phyloP scores from a whole-genome alignment of 2,329 filamentous ascomycete genomes.

The Metarhizium anisopliae region DNA sequence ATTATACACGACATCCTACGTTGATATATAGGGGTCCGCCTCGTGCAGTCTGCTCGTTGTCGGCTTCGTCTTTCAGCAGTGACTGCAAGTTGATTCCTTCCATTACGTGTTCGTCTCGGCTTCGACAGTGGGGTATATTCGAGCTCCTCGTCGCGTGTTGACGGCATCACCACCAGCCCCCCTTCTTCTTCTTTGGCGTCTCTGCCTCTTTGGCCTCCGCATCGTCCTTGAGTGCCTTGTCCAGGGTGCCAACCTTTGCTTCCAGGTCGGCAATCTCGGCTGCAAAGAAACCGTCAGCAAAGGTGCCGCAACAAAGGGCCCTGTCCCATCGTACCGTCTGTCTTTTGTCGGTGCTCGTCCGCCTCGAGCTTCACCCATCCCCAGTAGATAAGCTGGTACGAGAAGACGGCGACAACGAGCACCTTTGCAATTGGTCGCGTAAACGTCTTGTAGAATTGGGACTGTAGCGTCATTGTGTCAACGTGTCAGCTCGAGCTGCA shows the following conservation, averaged over 20 bases:
- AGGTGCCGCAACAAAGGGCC: background rate
- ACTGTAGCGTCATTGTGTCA: slow-evolving; percentile 24
- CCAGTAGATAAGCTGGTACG: slow-evolving; percentile 71
- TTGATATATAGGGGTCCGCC: background rate
- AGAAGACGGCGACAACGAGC: slow-evolving; percentile 65
- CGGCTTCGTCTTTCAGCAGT: background rate
- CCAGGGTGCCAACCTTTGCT: slow-evolving; percentile 26
- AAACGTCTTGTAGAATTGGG: slow-evolving; percentile 67
- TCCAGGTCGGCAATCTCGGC: slow-evolving; percentile 28
- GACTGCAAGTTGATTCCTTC: background rate
- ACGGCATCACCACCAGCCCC: slow-evolving; percentile 10
- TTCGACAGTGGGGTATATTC: background rate
- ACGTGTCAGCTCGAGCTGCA: no score
- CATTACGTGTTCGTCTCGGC: background rate
- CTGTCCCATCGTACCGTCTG: slow-evolving; percentile 37
- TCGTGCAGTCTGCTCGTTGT: background rate
- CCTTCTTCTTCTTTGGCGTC: slow-evolving; percentile 10
- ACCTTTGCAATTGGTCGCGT: slow-evolving; percentile 65
- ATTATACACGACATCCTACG: background rate
- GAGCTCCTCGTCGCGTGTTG: background rate
- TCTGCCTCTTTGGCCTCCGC: background rate
- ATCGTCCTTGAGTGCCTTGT: slow-evolving; percentile 10
- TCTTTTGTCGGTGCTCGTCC: slow-evolving; percentile 55
- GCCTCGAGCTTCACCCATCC: slow-evolving; percentile 66
- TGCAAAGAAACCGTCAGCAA: slow-evolving; percentile 5